A percentile compares a stretch with the other conserved stretches of the same genome.
Conservation (phyloP, 768 basidiomycete genomes). For the Lepiota venenata region DNA sequence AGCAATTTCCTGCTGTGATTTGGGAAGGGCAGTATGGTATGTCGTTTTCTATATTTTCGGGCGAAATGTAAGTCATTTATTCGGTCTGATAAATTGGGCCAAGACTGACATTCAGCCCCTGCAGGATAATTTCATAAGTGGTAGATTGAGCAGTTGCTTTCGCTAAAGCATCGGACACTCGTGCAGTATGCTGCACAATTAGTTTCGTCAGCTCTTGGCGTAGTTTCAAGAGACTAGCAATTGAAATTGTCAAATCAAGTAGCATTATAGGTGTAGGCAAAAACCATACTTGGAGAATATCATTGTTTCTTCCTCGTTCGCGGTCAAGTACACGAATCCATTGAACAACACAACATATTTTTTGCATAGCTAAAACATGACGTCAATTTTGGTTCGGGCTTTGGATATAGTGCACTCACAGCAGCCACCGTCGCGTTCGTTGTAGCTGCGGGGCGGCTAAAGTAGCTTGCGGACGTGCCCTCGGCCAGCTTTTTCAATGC, state of each 20-base stretch:
- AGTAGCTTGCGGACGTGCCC: constrained; percentile 57
- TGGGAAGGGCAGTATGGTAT: constrained; percentile 73
- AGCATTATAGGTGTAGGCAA: neutral
- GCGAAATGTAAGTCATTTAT: neutral
- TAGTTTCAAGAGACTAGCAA: constrained; percentile 70
- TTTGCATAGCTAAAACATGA: constrained; percentile 52
- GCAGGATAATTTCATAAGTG: constrained; percentile 75
- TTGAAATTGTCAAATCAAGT: constrained; percentile 4
- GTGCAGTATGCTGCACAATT: constrained; percentile 67
- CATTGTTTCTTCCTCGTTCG: constrained; percentile 91
- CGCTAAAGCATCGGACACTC: constrained; percentile 54
- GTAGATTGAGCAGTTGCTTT: constrained; percentile 67
- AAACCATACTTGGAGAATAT: constrained; percentile 83
- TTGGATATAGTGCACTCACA: constrained; percentile 34
- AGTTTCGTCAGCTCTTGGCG: constrained; percentile 81
- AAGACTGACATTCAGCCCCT: constrained; percentile 66
- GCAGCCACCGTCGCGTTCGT: constrained; percentile 67
- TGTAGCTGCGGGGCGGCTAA: constrained; percentile 55
- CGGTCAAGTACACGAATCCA: constrained; percentile 75
- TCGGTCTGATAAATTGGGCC: neutral
- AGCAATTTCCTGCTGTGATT: constrained; percentile 80
- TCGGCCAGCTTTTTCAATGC: constrained; percentile 82
- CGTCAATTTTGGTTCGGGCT: constrained; percentile 9
- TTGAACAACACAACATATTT: constrained; percentile 83
- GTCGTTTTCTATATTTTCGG: constrained; percentile 50